Percentiles rank a stretch among this genome's conserved stretches.
These are phyloP conservation scores for Aechmea fasciata DNA, from an alignment of 176 grass and related monocot genomes.

Conservation along the genomic window DNA sequence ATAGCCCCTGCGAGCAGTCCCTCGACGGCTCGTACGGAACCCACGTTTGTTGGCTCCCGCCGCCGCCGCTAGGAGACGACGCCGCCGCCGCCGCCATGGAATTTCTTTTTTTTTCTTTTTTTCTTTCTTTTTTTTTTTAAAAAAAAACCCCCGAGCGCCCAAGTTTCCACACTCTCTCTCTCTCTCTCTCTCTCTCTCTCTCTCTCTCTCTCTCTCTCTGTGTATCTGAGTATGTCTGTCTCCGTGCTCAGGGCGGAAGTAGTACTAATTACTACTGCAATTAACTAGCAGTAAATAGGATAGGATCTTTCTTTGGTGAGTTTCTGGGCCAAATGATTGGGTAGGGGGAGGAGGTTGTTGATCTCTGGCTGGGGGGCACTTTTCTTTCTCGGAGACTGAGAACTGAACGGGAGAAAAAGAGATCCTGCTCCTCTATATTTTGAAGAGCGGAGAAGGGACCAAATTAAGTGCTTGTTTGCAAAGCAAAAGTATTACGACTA, in stretches of 20 bases:
- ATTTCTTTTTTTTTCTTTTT: too few relatives aligned
- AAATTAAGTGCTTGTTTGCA: conserved; percentile 45
- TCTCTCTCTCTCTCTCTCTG: too few relatives aligned
- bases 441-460: not conserved
- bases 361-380: not conserved
- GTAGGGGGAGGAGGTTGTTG: not conserved
- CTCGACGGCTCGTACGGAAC: conserved; percentile 56
- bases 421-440: conserved; percentile 10
- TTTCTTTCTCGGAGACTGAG: conserved; percentile 17
- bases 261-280: conserved; percentile 3
- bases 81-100: not conserved
- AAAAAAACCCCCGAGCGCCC: too few relatives aligned
- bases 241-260: not conserved
- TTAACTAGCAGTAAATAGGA: too few relatives aligned
- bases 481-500: conserved; percentile 47
- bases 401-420: not conserved
- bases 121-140: too few relatives aligned
- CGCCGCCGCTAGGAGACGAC: not conserved
- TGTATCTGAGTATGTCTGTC: too few relatives aligned
- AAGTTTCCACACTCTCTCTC: too few relatives aligned
- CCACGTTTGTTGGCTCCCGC: conserved; percentile 50
- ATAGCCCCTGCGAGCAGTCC: conserved; percentile 91
- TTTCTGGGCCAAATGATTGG: conserved; percentile 33
- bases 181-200: too few relatives aligned
- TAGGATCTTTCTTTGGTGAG: conserved; percentile 18